Conservation (phyloP, 2,329 filamentous ascomycete genomes). For the Aspergillus thermomutatus region DNA sequence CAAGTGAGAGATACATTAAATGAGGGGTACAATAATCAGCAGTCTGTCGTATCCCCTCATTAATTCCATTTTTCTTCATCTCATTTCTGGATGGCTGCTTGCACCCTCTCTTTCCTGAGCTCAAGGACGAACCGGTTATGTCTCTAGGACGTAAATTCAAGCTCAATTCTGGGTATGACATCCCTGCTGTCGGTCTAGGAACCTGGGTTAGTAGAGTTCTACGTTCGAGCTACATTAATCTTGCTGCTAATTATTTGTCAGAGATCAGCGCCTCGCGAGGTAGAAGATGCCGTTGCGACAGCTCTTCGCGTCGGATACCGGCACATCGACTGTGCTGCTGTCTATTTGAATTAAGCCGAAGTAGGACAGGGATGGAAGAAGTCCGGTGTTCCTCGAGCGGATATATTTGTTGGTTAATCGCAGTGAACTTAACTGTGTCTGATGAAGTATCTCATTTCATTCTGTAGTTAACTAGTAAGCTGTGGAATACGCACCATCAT, state of each 20-base stretch:
- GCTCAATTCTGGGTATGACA: conserved; percentile 42
- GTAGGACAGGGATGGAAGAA: conserved; percentile 33
- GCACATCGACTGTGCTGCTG: conserved; percentile 46
- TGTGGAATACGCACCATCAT: conserved; percentile 56
- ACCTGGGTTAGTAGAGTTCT: conserved; percentile 33
- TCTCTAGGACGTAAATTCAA: conserved; percentile 36
- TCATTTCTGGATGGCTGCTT: too few relatives aligned
- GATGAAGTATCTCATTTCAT: neutral
- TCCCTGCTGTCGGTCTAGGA: conserved; percentile 43
- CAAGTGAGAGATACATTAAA: too few relatives aligned
- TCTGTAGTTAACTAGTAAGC: conserved; percentile 51
- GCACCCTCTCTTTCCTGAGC: too few relatives aligned
- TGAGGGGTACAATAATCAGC: too few relatives aligned
- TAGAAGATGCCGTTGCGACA: conserved; percentile 47
- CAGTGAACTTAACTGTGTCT: conserved; percentile 11
- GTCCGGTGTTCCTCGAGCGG: conserved; percentile 28
- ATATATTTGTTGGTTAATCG: conserved; percentile 27
- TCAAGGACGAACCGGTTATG: conserved; percentile 15
- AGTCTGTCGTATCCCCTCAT: too few relatives aligned
- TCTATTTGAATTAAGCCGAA: conserved; percentile 32
- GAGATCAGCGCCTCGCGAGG: conserved; percentile 40
- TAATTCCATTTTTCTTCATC: too few relatives aligned
- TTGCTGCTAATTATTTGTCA: conserved; percentile 9
- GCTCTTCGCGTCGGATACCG: conserved; percentile 41
- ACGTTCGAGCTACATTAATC: neutral